phyloP scores from a whole-genome alignment of 257 asterid species.

The Parsonsia alboflavescens region DNA sequence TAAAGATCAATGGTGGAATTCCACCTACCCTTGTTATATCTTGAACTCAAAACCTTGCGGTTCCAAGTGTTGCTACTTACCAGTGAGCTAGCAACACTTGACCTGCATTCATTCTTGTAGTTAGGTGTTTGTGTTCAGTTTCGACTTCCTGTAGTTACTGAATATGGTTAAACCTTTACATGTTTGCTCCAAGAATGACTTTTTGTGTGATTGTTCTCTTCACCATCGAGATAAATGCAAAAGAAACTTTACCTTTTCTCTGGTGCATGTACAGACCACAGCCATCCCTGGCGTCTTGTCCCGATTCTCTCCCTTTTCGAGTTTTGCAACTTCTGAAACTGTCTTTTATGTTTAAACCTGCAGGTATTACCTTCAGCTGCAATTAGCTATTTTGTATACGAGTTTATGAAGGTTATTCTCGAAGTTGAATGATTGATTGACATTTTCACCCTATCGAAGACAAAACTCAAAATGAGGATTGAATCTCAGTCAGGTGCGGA shows the following conservation, averaged over 20 bases:
- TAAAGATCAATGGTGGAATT: too few relatives aligned
- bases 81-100: too few relatives aligned
- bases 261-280: not conserved
- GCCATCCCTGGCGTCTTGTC: not conserved
- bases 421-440: slow-evolving; percentile 53
- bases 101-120: too few relatives aligned
- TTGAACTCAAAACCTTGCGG: too few relatives aligned
- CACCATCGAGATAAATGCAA: not conserved
- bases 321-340: too few relatives aligned
- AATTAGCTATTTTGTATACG: slow-evolving; percentile 83
- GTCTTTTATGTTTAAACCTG: slow-evolving; percentile 8
- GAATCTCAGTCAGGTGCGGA: slow-evolving; percentile 8
- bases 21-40: too few relatives aligned
- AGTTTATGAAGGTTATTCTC: slow-evolving; percentile 91
- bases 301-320: not conserved
- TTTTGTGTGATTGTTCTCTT: not conserved
- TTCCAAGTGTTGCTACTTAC: too few relatives aligned
- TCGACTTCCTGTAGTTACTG: not conserved
- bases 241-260: not conserved
- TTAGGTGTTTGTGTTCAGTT: not conserved
- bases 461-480: not conserved
- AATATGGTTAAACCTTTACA: not conserved
- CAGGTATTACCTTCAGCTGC: slow-evolving; percentile 99
- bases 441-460: slow-evolving; percentile 13
- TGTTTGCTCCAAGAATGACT: not conserved